Evolutionary conservation across 148 eudicot species (phyloP), one percentile per base, ranked within the genome.

Genomic region (Diospyros kaki): DNA sequence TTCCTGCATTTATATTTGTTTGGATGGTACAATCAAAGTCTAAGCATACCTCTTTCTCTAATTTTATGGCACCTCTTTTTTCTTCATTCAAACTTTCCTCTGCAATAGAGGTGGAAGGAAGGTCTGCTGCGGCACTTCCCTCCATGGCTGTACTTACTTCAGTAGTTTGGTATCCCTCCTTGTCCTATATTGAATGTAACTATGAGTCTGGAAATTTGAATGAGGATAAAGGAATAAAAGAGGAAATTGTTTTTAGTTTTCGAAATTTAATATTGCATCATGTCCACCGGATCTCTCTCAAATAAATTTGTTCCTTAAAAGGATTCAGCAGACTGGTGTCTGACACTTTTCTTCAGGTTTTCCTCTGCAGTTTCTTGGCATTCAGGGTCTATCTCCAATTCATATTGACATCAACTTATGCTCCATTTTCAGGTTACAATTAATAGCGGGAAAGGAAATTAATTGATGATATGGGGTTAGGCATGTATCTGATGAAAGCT

Each of bases 71-170:
- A 8, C 58, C 62, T 38, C 17, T 51, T 58, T 69, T 52, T 5
- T 59, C 48, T 68, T 76, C 55, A 58, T n/a, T 48, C 55, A 76
- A 18, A 38, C n/a, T 50, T 53, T 55, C 64, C 54, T 77, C 68
- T 66, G 4, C 17, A 56, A n/a, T 44, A 42, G 50, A 15, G 43
- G 60, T 54, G 48, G 74, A 54, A 51, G 66, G 63, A 38, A 17
- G 28, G 50, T 51, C 54, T 62, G 45, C 8, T 8, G 18, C 51
- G 46, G 43, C 62, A 63, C 39, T 77, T 77, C 53, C 69, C 13
- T 62, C 44, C 15, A 45, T 1, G 15, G 66, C 48, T 28, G 6
- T 54, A 42, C 51, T 60, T 71, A 9, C 64, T 66, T 12, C 63
- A 6, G 2, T 14, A n/a, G 53, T 51, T 17, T 71, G 74, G 63